Base-by-base conservation (phyloP, 176 grass and related monocot genomes). In the Oryza australiensis region DNA sequence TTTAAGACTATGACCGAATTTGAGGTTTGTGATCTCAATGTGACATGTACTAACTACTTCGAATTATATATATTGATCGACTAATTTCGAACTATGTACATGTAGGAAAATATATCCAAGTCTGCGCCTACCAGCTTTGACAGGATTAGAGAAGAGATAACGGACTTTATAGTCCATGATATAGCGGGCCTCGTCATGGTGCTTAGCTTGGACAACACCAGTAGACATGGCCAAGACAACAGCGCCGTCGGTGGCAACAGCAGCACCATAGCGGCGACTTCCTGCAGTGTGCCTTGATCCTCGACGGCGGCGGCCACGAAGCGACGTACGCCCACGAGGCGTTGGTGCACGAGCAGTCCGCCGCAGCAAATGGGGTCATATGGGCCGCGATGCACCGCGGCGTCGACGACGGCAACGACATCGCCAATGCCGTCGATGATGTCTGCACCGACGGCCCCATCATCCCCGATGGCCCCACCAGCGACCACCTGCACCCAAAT, bases 241-340 rank as follows among this genome's bases (percentile, higher is more conserved):
- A 70, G 12, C 63, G 67, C 67, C 29, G 51, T 45, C 12, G 12
- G 64, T 37, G 74, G 26, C 18, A 46, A 55, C 5, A 57, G 48
- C 90, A 80, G 18, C 83, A 85, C 32, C 78, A 74, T 10, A 12
- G 77, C 11, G 46, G 15, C 46, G 15, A 14, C 34, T 87, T 76
- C 83, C 84, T 89, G 14, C 92, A 90, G 69, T 91, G 40, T 60
- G 77, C 86, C 46, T 48, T 93, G 72, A 84, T 91, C 22, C 70
- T 84, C 5, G 67, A 60, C 64, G 30, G 51, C 7, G 75, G 51
- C 7, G 75, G 38, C 22, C 89, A 91, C 42, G 85, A 95, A 68
- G 77, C 88, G 72, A 6, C 10, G 48, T 95, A 95, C 76, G 43
- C 66, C 7, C 77, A 89, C 76, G 26, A 73, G 28, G 62, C 75